Base-by-base conservation (phyloP, 2,329 filamentous ascomycete species). In the Sclerotinia sclerotiorum region DNA sequence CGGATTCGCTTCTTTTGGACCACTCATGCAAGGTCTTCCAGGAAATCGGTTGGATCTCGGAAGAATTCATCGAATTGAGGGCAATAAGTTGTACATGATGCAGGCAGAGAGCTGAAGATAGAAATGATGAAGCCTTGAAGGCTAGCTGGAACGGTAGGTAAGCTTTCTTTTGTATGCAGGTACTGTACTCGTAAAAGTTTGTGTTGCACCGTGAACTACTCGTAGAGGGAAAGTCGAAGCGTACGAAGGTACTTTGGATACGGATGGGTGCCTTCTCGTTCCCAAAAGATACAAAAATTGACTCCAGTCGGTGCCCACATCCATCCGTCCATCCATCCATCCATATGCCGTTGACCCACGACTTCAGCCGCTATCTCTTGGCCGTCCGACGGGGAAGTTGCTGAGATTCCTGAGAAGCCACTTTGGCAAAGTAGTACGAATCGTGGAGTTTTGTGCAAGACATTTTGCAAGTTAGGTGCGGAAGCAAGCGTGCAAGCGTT, bases 291-390 rank as follows among this genome's bases (percentile, higher is more conserved):
- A 21, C 17, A 35, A 48, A 35, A 5, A 62, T 62, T 35, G 58
- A 49, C 27, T 49, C 29, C 21, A 35, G 27, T 62, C 35, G 58
- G 58, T 49, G 44, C 44, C 58, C 58, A 49, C 44, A 62, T 46
- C 21, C 17, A 39, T 35, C 27, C 17, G 24, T 49, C 35, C 29
- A 62, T 46, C 29, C 29, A 62, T 46, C 29, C 17, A 39, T 35
- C 27, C 17, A 39, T 49, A 21, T 62, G 44, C 58, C 58, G 58
- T 62, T 49, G 58, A 62, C 44, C 44, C 46, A 58, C 29, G 54
- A 52, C 15, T 52, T 67, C 57, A 67, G 57, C 65, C 56, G 46
- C 27, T 52, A 44, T 63, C 57, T 52, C 60, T 63, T 62, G 46
- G 32, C 65, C 48, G 57, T 5, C 8, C 29, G 32, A 39, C 46